These are phyloP conservation scores for Coemansia umbellata DNA, from an alignment of 192 early-diverging fungal species.

Conservation along the genomic window DNA sequence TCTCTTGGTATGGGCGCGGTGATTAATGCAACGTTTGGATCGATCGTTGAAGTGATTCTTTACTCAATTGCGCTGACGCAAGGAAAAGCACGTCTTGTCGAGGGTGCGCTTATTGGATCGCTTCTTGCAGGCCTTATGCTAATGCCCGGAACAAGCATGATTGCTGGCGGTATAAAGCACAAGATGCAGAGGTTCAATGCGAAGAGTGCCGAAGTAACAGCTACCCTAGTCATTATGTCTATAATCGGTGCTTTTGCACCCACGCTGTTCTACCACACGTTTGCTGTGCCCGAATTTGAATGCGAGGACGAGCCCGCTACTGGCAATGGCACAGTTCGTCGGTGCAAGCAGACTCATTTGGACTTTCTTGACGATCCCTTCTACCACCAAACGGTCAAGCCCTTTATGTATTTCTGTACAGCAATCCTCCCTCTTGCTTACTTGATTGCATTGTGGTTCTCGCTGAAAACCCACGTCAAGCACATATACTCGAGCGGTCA, in stretches of 20 bases:
- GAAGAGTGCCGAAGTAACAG: constrained; percentile 92
- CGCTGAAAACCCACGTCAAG: constrained; percentile 86
- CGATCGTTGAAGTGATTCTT: constrained; percentile 93
- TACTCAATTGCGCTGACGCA: constrained; percentile 85
- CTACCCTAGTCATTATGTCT: constrained; percentile 91
- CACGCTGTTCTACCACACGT: constrained; percentile 90
- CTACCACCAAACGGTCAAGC: constrained; percentile 71
- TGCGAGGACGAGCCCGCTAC: constrained; percentile 28
- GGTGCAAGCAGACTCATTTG: constrained; percentile 60
- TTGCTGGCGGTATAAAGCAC: constrained; percentile 81
- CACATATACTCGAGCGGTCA: constrained; percentile 59
- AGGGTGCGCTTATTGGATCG: constrained; percentile 90
- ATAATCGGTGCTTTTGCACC: constrained; percentile 91
- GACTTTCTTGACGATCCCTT: constrained; percentile 75
- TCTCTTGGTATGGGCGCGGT: constrained; percentile 89
- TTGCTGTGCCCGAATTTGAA: constrained; percentile 60
- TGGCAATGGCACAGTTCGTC: constrained; percentile 46
- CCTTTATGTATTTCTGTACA: constrained; percentile 85
- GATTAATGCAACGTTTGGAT: constrained; percentile 97
- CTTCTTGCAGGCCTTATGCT: constrained; percentile 84
- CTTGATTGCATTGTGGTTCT: constrained; percentile 87
- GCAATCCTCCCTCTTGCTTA: constrained; percentile 75
- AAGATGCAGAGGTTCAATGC: constrained; percentile 95
- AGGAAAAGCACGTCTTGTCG: constrained; percentile 82
- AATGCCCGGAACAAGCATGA: constrained; percentile 93